Conservation (phyloP, 768 basidiomycete species). For the Tricholoma matsutake region DNA sequence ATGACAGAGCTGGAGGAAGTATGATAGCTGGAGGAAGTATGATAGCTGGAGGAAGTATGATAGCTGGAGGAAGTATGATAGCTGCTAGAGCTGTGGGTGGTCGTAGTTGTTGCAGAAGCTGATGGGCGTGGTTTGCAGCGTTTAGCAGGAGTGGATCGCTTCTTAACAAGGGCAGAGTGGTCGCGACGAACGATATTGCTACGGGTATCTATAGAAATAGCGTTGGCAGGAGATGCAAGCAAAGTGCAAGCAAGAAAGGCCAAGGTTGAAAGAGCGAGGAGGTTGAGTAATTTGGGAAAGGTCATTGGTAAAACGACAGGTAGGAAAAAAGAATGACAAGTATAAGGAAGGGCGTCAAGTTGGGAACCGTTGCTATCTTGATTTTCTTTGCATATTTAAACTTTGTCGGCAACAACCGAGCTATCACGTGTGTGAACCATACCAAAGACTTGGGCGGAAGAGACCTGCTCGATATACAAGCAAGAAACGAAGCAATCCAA, state of each 20-base stretch:
- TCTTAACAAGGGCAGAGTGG: constrained; percentile 48
- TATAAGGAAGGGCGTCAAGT: too few relatives aligned
- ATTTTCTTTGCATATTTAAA: too few relatives aligned
- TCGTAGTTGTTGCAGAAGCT: constrained; percentile 18
- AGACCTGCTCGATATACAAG: too few relatives aligned
- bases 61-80: constrained; percentile 3
- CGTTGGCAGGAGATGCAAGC: constrained; percentile 44
- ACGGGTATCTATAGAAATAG: constrained; percentile 45
- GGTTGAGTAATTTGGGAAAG: constrained; percentile 47
- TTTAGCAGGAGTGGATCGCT: constrained; percentile 38
- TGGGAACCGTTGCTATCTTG: too few relatives aligned
- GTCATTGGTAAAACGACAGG: constrained; percentile 35
- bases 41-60: constrained; percentile 4
- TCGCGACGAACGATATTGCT: constrained; percentile 43
- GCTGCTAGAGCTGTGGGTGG: constrained; percentile 2
- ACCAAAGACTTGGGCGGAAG: too few relatives aligned
- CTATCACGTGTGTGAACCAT: too few relatives aligned
- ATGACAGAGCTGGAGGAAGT: constrained; percentile 8
- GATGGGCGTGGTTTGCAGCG: constrained; percentile 58
- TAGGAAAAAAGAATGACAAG: too few relatives aligned
- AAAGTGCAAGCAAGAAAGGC: constrained; percentile 54
- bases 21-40: constrained; percentile 9
- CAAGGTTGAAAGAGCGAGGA: constrained; percentile 57
- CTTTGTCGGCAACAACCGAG: too few relatives aligned
- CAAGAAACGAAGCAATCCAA: too few relatives aligned